Percentiles rank a stretch among this genome's conserved stretches.
Evolutionary conservation across 202 grass and related monocot species (phyloP).

Genomic region (Panicum virgatum): DNA sequence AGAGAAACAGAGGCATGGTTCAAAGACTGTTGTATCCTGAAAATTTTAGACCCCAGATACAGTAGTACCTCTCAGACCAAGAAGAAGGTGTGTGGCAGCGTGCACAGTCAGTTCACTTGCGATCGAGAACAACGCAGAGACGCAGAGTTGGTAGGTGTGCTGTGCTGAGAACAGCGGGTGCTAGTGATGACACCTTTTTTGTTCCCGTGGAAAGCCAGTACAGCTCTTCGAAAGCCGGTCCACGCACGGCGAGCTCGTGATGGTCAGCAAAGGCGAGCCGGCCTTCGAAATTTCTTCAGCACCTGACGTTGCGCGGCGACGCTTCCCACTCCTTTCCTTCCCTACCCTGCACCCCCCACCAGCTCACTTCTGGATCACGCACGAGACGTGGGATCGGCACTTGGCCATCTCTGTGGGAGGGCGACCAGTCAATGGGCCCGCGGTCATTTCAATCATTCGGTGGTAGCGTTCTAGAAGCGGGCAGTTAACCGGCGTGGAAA

Average conservation of each 20-base stretch:
- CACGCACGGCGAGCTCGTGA: slow-evolving; percentile 8
- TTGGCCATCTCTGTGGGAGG: no score
- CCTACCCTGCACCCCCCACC: background rate
- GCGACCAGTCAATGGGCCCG: background rate
- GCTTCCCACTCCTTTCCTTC: background rate
- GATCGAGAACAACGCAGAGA: background rate
- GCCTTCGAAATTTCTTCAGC: background rate
- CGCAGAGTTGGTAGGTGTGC: background rate
- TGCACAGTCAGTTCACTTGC: no score
- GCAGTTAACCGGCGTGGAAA: background rate
- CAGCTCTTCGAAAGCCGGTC: background rate
- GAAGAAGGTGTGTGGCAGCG: background rate
- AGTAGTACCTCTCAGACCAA: no score
- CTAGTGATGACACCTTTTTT: background rate
- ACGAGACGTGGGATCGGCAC: background rate
- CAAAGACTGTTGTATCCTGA: background rate
- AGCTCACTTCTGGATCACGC: background rate
- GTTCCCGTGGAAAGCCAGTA: background rate
- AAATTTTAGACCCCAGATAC: background rate
- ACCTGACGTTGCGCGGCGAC: background rate
- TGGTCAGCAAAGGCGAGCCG: slow-evolving; percentile 36
- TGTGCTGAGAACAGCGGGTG: no score
- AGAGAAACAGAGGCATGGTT: background rate
- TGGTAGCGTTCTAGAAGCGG: background rate
- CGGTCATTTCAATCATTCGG: background rate